Conservation (phyloP, 192 early-diverging fungal genomes). For the Phycomyces blakesleeanus region DNA sequence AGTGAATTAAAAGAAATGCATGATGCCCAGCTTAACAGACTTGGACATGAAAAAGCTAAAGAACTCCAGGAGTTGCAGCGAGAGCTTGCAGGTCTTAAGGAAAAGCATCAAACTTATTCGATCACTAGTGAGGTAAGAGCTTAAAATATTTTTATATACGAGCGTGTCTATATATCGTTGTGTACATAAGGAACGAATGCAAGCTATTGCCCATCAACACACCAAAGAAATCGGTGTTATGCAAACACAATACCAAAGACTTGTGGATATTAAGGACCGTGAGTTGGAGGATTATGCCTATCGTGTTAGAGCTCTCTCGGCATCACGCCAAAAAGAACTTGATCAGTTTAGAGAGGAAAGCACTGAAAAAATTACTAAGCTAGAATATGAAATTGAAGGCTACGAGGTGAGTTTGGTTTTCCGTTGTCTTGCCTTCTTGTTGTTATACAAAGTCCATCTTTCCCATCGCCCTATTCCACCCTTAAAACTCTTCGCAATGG, state of each 20-base stretch:
- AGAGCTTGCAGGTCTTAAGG: not conserved
- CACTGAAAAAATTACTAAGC: not conserved
- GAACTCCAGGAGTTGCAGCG: slow-evolving; percentile 12
- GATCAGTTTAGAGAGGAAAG: slow-evolving; percentile 6
- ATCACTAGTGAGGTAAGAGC: not conserved
- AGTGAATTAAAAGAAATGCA: slow-evolving; percentile 8
- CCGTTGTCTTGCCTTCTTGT: not conserved
- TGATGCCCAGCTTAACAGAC: slow-evolving; percentile 7
- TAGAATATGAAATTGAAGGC: slow-evolving; percentile 22
- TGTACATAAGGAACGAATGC: not conserved
- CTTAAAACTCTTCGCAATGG: not conserved
- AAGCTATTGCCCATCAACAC: slow-evolving; percentile 22
- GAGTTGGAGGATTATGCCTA: slow-evolving; percentile 27
- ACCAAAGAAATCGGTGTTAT: slow-evolving; percentile 15
- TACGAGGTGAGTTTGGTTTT: slow-evolving; percentile 20
- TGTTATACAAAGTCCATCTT: not conserved
- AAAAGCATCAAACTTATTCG: not conserved
- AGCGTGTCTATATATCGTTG: not conserved
- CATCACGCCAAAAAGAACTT: slow-evolving; percentile 17
- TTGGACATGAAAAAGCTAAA: slow-evolving; percentile 19
- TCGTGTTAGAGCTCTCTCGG: slow-evolving; percentile 15
- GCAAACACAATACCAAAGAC: slow-evolving; percentile 21
- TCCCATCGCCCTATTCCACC: not conserved
- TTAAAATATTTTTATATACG: not conserved
- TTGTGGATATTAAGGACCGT: slow-evolving; percentile 22